Base-by-base conservation (phyloP, 202 grass and related monocot species). In the Panicum hallii region DNA sequence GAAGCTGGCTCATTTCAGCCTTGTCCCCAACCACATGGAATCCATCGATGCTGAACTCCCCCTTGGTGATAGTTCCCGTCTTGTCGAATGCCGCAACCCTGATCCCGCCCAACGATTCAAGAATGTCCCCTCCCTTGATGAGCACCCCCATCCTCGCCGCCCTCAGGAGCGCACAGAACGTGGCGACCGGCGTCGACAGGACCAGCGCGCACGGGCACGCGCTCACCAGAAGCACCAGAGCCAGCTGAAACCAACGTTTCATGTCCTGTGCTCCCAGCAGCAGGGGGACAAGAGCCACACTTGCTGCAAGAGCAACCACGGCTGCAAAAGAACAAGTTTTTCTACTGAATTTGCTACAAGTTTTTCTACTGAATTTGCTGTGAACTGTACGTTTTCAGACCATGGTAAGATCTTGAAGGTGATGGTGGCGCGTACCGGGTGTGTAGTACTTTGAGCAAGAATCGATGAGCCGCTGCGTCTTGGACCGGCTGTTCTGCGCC, bases 141-240 rank as follows among this genome's bases (percentile, higher is more conserved):
- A 97, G 78, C 3, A 97, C 43, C 28, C 91, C 94, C 66, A 80
- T 87, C 78, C 84, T 84, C 17, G 92, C 90, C 8, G 91, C 94
- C 70, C 78, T 83, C 55, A 97, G 83, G 6, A 97, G 88, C 0
- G 88, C 94, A 52, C 91, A 97, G 75, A 97, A 94, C 23, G 92
- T 90, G 10, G 91, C 91, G 5, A 92, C 85, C 3, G 91, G 94
- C 57, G 94, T 97, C 11, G 94, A 97, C 22, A 94, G 90, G 57
- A 97, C 91, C 81, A 94, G 78, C 40, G 91, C 89, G n/a, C 91
- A 97, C 2, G 94, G 91, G 85, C 94, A 97, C 65, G 94, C 90
- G 81, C 94, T 94, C 61, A 97, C 94, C 19, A 94, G 76, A 10
- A 97, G 74, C 17, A 97, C 90, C 2, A 97, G n/a, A 1, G 91